These are phyloP conservation scores for Fraxinus platypoda DNA, from an alignment of 305 asterid species.

Conservation along the genomic window DNA sequence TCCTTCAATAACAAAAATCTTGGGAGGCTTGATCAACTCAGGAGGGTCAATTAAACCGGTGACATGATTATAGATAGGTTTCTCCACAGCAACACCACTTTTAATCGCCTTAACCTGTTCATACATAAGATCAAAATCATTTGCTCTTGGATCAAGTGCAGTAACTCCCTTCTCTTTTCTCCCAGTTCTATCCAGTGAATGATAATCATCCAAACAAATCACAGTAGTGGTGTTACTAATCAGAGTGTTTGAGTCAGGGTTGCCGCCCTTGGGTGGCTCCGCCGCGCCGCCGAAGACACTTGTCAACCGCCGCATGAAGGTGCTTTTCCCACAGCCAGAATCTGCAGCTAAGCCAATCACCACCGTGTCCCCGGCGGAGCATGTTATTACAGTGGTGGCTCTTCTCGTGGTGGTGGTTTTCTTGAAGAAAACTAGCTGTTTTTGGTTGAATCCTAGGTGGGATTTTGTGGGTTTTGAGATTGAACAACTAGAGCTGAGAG, in stretches of 20 bases:
- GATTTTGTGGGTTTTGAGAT: conserved; percentile 71
- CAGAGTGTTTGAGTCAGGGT: conserved; percentile 93
- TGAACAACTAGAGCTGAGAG: conserved; percentile 65
- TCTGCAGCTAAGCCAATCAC: conserved; percentile 94
- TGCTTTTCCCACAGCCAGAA: conserved; percentile 97
- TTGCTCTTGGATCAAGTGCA: conserved; percentile 91
- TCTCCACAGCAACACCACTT: conserved; percentile 63
- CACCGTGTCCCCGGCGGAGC: conserved; percentile 64
- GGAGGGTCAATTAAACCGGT: conserved; percentile 88
- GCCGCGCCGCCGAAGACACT: conserved; percentile 98
- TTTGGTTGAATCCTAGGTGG: conserved; percentile 64
- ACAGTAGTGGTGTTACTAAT: conserved; percentile 89
- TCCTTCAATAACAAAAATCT: conserved; percentile 97
- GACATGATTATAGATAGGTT: conserved; percentile 92
- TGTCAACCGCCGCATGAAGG: conserved; percentile 95
- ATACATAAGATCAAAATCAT: conserved; percentile 88
- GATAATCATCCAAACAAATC: conserved; percentile 90
- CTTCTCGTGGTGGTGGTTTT: conserved; percentile 16
- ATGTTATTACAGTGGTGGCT: conserved; percentile 32
- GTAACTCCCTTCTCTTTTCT: conserved; percentile 92
- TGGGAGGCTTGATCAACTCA: conserved; percentile 83
- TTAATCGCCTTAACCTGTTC: conserved; percentile 87
- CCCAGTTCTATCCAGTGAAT: conserved; percentile 88
- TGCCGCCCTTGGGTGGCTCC: conserved; percentile 95
- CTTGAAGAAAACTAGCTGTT: conserved; percentile 46